Percentiles rank a stretch among this genome's conserved stretches.
Conservation (phyloP, 2,329 filamentous ascomycete species). For the Coniochaeta prunicola region DNA sequence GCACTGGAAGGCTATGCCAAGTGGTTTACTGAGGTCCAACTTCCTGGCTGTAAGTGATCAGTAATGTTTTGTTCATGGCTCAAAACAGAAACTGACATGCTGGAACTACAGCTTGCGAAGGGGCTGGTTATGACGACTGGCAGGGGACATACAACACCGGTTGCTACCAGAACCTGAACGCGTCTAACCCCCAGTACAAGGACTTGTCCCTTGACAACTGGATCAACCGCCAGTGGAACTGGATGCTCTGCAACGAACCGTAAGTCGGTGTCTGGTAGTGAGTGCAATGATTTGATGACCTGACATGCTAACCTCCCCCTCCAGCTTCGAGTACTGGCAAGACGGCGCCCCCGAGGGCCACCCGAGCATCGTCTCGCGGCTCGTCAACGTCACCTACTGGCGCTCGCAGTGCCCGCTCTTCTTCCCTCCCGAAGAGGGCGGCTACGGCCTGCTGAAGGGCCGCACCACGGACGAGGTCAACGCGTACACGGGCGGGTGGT, state of each 20-base stretch:
- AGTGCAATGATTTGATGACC: neutral
- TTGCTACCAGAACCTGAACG: conserved; percentile 37
- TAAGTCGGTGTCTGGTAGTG: conserved; percentile 1
- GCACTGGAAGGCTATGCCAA: conserved; percentile 42
- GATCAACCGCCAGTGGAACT: conserved; percentile 41
- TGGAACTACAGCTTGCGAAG: conserved; percentile 26
- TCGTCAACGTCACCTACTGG: conserved; percentile 26
- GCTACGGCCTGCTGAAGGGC: conserved; percentile 21
- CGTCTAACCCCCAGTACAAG: conserved; percentile 26
- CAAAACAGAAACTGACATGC: neutral
- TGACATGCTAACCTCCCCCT: neutral
- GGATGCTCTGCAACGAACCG: conserved; percentile 43
- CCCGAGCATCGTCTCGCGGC: conserved; percentile 30
- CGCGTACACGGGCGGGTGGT: conserved; percentile 27
- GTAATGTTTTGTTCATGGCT: neutral
- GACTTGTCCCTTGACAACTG: conserved; percentile 27
- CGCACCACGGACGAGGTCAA: conserved; percentile 21
- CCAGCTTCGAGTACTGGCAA: conserved; percentile 26
- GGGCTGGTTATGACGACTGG: conserved; percentile 32
- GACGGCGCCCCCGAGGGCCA: conserved; percentile 33
- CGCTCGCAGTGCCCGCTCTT: conserved; percentile 32
- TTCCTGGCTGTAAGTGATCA: conserved; percentile 24
- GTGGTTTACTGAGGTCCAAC: conserved; percentile 29
- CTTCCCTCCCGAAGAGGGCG: conserved; percentile 29
- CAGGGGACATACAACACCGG: conserved; percentile 30